Conservation (phyloP, 768 basidiomycete species). For the Phaffia australis region DNA sequence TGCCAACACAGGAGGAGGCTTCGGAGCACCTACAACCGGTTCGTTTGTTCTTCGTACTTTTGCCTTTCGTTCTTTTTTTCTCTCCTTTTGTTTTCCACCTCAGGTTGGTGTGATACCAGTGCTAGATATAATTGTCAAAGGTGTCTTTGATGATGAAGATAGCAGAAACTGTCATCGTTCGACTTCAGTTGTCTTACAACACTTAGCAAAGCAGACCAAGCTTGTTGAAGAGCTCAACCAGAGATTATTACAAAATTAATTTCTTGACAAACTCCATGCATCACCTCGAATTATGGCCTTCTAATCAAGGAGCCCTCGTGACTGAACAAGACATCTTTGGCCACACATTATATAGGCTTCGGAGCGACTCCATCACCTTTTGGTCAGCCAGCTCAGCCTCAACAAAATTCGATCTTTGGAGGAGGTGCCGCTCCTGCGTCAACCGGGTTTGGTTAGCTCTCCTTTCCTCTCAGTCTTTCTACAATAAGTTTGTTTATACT, state of each 20-base stretch:
- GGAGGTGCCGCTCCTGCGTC: conserved; percentile 7
- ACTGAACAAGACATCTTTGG: neutral
- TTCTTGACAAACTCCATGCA: neutral
- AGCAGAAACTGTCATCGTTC: neutral
- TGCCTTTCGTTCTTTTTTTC: neutral
- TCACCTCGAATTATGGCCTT: neutral
- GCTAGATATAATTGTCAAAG: too few species aligned
- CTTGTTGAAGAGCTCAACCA: neutral
- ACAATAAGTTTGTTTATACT: neutral
- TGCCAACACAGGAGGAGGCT: conserved; percentile 10
- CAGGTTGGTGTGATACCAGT: neutral
- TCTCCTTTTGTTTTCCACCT: conserved; percentile 1
- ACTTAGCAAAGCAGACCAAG: neutral
- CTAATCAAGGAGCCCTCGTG: too few species aligned
- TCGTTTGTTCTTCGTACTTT: conserved; percentile 18
- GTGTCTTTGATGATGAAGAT: too few species aligned
- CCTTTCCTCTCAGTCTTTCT: neutral
- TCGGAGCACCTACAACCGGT: conserved; percentile 7
- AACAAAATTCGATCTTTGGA: conserved; percentile 17
- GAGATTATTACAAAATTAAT: neutral
- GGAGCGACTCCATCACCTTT: conserved; percentile 16
- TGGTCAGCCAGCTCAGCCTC: conserved; percentile 21
- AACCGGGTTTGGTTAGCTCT: conserved; percentile 16
- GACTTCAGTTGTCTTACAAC: neutral
- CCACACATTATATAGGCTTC: conserved; percentile 4